phyloP scores from a whole-genome alignment of 169 alveolate species.

The Hepatocystis sp. region DNA sequence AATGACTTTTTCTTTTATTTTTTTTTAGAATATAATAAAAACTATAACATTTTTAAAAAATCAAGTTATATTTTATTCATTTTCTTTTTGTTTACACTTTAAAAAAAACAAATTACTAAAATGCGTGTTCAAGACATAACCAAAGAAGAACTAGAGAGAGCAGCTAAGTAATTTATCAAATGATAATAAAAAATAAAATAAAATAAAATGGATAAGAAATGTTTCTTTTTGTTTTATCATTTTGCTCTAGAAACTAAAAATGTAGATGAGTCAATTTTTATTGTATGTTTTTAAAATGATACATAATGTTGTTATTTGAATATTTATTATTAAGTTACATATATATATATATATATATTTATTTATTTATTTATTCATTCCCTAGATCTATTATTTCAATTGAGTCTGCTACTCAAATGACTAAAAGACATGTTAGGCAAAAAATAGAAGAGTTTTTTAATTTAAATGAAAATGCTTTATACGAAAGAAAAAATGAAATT shows the following conservation, averaged over 20 bases:
- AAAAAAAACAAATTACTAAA: background rate
- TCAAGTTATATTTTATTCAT: background rate
- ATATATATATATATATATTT: no score
- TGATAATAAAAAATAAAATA: conserved; percentile 1
- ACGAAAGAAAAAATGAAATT: conserved; percentile 72
- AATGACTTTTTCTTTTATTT: background rate
- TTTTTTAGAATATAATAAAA: no score
- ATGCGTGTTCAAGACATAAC: conserved; percentile 73
- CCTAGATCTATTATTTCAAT: conserved; percentile 67
- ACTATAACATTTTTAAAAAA: background rate
- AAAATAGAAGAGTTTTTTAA: conserved; percentile 71
- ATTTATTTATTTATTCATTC: background rate
- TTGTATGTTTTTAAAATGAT: no score
- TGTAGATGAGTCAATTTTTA: background rate
- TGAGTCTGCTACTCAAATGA: conserved; percentile 69
- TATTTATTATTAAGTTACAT: background rate
- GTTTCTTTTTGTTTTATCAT: conserved; percentile 6
- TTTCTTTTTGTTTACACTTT: background rate
- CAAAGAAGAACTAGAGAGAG: conserved; percentile 52
- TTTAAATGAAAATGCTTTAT: conserved; percentile 52
- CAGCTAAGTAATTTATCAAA: conserved; percentile 58
- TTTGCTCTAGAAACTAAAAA: background rate
- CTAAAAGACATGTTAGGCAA: conserved; percentile 60
- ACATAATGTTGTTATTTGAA: background rate
- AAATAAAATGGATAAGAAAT: background rate